Evolutionary conservation across 2,329 filamentous ascomycete species (phyloP).

Genomic region (Aspergillus pseudotamarii): DNA sequence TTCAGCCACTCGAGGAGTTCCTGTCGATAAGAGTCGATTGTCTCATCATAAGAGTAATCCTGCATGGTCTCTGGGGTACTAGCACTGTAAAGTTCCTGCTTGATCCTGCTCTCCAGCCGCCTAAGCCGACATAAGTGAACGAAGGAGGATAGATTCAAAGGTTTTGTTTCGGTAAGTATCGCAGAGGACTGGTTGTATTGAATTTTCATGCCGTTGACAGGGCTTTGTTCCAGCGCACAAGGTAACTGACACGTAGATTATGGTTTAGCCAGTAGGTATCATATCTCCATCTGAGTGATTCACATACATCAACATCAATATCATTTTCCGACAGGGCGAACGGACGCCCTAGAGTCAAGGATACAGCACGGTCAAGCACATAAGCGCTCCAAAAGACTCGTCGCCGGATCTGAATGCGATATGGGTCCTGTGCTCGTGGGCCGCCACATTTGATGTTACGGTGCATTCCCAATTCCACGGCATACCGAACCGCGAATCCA

Average conservation of each 20-base stretch:
- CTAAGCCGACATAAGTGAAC: neutral
- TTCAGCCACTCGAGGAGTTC: neutral
- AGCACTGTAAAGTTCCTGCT: neutral
- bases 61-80: neutral
- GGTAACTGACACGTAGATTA: neutral
- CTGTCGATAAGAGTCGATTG: neutral
- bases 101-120: neutral
- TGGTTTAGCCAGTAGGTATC: neutral
- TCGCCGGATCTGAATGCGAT: neutral
- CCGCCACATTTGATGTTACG: neutral
- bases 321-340: neutral
- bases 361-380: neutral
- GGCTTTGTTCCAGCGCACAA: neutral
- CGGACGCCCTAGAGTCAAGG: neutral
- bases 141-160: neutral
- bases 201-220: neutral
- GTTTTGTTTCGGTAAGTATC: neutral
- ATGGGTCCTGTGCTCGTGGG: neutral
- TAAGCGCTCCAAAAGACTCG: slow-evolving; percentile 1
- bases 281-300: neutral
- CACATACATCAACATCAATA: neutral
- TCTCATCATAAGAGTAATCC: neutral
- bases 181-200: neutral
- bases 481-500: neutral
- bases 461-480: neutral